Conservation (phyloP, 345 rosid genomes). For the Lepidium aucheri region DNA sequence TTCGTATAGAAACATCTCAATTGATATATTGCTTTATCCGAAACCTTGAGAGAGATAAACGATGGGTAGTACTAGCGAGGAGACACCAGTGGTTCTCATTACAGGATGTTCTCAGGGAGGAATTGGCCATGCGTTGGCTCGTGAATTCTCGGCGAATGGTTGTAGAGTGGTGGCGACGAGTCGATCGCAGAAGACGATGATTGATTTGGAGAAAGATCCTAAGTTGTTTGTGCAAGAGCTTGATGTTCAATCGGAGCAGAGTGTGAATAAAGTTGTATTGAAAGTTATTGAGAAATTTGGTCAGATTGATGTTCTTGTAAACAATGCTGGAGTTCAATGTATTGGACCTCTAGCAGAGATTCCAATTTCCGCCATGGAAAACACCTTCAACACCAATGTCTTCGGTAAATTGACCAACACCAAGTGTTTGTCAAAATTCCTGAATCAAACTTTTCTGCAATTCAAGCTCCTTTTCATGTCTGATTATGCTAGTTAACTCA, state of each 20-base stretch:
- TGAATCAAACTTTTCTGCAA: not conserved
- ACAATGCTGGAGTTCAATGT: conserved; percentile 81
- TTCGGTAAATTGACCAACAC: conserved; percentile 38
- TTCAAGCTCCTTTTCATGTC: not conserved
- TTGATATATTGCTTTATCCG: too few species aligned
- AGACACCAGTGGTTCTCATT: conserved; percentile 56
- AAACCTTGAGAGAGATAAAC: not conserved
- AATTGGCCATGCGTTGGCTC: conserved; percentile 79
- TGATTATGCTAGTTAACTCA: not conserved
- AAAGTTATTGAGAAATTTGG: conserved; percentile 56
- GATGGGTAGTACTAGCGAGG: conserved; percentile 38
- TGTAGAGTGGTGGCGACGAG: conserved; percentile 79
- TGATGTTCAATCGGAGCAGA: conserved; percentile 67
- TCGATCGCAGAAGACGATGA: conserved; percentile 57
- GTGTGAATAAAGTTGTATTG: conserved; percentile 42
- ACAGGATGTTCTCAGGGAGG: conserved; percentile 91
- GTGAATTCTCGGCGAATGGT: conserved; percentile 55
- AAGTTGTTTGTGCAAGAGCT: conserved; percentile 64
- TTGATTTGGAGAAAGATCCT: conserved; percentile 51
- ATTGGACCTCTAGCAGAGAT: conserved; percentile 80
- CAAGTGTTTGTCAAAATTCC: conserved; percentile 11
- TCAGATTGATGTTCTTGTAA: conserved; percentile 65
- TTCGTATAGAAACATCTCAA: too few species aligned
- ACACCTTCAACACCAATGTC: conserved; percentile 71
- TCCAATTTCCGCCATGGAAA: conserved; percentile 52